Percentiles rank a stretch among this genome's conserved stretches.
phyloP scores from a whole-genome alignment of 139 green algal genomes.

The Coccomyxa sp. region DNA sequence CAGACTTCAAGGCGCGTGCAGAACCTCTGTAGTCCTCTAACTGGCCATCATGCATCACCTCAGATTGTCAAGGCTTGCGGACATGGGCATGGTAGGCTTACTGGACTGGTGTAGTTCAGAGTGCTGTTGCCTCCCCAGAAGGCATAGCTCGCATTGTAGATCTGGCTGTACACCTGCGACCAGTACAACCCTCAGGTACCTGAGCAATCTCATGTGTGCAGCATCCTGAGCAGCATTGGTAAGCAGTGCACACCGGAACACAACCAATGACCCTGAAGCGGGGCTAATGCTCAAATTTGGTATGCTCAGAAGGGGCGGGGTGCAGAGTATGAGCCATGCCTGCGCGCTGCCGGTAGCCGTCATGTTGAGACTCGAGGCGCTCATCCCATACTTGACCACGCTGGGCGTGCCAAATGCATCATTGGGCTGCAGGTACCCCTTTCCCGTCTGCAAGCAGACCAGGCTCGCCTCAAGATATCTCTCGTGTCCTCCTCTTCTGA shows the following conservation, averaged over 20 bases:
- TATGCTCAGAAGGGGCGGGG: neutral
- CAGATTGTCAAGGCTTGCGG: too few relatives aligned
- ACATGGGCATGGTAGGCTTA: too few relatives aligned
- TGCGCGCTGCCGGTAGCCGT: neutral
- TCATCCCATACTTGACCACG: neutral
- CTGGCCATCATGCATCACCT: too few relatives aligned
- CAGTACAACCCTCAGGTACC: too few relatives aligned
- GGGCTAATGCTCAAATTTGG: too few relatives aligned
- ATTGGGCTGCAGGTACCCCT: neutral
- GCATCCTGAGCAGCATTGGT: too few relatives aligned
- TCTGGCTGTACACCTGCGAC: slow-evolving; percentile 23
- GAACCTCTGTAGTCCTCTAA: neutral
- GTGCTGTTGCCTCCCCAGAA: slow-evolving; percentile 6
- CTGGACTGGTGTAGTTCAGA: slow-evolving; percentile 23
- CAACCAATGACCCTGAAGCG: too few relatives aligned
- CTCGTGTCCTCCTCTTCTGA: too few relatives aligned
- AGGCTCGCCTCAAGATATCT: neutral
- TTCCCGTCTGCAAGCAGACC: neutral
- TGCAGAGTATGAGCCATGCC: neutral
- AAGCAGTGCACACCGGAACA: too few relatives aligned
- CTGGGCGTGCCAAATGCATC: neutral
- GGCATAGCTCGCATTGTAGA: slow-evolving; percentile 16
- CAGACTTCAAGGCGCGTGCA: neutral
- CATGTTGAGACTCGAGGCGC: neutral
- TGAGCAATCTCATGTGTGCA: too few relatives aligned